Conservation (phyloP, 2,329 filamentous ascomycete genomes). For the Amauroascus verrucosus region DNA sequence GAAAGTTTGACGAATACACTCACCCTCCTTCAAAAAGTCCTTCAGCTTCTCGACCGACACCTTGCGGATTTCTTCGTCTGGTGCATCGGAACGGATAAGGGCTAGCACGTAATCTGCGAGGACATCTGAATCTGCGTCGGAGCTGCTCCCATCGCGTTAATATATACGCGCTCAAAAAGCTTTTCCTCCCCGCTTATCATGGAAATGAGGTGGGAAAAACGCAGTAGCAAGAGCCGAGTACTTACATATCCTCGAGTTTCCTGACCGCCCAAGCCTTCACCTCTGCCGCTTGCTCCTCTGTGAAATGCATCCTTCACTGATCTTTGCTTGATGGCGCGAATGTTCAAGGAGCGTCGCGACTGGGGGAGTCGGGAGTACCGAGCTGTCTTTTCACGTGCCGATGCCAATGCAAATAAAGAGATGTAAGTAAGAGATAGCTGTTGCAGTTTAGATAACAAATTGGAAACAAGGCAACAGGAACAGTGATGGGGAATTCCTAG, state of each 20-base stretch:
- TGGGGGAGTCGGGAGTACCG: background rate
- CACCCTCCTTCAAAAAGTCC: constrained; percentile 49
- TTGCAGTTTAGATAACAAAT: background rate
- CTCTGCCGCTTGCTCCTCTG: constrained; percentile 42
- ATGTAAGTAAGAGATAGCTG: background rate
- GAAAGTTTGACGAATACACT: constrained; percentile 16
- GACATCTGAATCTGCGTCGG: constrained; percentile 52
- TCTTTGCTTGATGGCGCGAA: background rate
- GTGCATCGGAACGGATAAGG: constrained; percentile 46
- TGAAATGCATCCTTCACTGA: constrained; percentile 41
- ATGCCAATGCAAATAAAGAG: background rate
- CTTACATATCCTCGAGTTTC: constrained; percentile 49
- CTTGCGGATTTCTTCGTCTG: constrained; percentile 43
- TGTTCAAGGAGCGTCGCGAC: background rate
- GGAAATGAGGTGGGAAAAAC: no score
- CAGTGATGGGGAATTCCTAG: background rate
- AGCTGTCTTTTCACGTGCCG: background rate
- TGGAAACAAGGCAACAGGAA: background rate
- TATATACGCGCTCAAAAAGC: background rate
- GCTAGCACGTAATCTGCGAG: constrained; percentile 54
- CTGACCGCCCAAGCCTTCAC: constrained; percentile 51
- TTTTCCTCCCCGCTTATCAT: background rate
- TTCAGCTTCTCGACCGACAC: constrained; percentile 47
- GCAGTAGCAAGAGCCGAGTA: constrained; percentile 10
- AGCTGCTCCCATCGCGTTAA: constrained; percentile 31